Conservation (phyloP, 2,329 filamentous ascomycete species). For the Fusarium sp. region DNA sequence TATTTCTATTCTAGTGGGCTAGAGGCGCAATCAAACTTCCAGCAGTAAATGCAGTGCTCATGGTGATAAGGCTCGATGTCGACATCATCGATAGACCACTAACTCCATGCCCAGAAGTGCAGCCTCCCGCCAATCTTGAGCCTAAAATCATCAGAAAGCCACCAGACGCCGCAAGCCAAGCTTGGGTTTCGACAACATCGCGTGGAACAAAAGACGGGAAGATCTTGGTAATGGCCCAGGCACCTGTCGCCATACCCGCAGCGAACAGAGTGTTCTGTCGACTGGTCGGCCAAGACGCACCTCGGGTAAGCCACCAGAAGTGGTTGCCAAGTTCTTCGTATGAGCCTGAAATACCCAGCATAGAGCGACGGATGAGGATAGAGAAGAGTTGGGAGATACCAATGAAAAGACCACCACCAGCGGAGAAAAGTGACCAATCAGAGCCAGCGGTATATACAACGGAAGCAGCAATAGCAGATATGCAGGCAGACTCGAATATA, state of each 20-base stretch:
- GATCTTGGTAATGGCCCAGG: constrained; percentile 54
- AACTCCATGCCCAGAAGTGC: constrained; percentile 77
- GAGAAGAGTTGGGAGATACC: constrained; percentile 69
- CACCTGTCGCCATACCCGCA: constrained; percentile 62
- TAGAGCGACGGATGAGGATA: constrained; percentile 62
- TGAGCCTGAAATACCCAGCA: constrained; percentile 71
- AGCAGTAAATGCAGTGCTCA: constrained; percentile 67
- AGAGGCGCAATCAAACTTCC: constrained; percentile 55
- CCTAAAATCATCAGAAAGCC: constrained; percentile 71
- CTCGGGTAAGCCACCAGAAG: constrained; percentile 60
- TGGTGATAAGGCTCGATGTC: constrained; percentile 71
- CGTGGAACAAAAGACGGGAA: constrained; percentile 50
- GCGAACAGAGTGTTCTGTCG: constrained; percentile 65
- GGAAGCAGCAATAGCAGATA: constrained; percentile 56
- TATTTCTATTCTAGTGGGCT: constrained; percentile 37
- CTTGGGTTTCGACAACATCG: constrained; percentile 51
- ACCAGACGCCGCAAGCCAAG: constrained; percentile 61
- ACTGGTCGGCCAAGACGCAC: constrained; percentile 51
- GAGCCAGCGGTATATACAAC: constrained; percentile 47
- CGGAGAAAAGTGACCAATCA: constrained; percentile 54
- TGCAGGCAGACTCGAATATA: constrained; percentile 58
- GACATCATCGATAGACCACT: constrained; percentile 74
- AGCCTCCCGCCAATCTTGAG: constrained; percentile 72
- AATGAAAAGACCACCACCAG: constrained; percentile 70
- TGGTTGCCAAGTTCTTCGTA: constrained; percentile 72